Evolutionary conservation across 257 asterid genomes (phyloP).

Genomic region (Jacaranda copaia): DNA sequence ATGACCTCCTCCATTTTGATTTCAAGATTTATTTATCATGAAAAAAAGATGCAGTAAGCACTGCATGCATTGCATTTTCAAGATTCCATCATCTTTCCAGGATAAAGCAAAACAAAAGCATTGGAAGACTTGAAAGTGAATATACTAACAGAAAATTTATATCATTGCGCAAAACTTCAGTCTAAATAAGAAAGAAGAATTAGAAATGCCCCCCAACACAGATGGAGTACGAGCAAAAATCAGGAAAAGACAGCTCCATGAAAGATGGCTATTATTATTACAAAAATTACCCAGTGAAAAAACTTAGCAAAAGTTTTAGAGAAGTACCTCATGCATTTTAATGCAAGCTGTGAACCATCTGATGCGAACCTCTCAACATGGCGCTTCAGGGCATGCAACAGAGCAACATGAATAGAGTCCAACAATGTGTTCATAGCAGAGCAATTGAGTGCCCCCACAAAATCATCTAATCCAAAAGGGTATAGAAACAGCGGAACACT

Average conservation of each 20-base stretch:
- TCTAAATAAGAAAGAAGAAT: background rate
- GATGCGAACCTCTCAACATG: conserved; percentile 65
- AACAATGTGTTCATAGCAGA: conserved; percentile 60
- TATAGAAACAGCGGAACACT: conserved; percentile 64
- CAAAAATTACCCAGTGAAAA: background rate
- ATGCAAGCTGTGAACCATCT: conserved; percentile 66
- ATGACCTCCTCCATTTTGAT: background rate
- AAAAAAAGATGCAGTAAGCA: conserved; percentile 2
- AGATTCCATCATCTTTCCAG: background rate
- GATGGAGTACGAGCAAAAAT: background rate
- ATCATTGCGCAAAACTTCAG: conserved; percentile 11
- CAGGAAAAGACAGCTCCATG: background rate
- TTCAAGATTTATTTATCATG: background rate
- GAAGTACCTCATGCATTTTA: conserved; percentile 71
- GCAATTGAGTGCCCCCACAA: conserved; percentile 81
- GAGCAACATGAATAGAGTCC: conserved; percentile 78
- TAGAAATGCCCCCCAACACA: background rate
- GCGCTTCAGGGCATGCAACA: conserved; percentile 64
- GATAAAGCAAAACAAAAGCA: background rate
- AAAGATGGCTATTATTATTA: background rate
- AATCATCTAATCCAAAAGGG: conserved; percentile 79
- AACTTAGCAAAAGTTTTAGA: background rate
- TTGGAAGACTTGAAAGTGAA: conserved; percentile 5
- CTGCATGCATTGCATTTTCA: background rate
- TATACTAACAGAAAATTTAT: too few species aligned